Evolutionary conservation across 257 asterid genomes (phyloP), one percentile per base, ranked within the genome.

Genomic region (Fraxinus pennsylvanica): DNA sequence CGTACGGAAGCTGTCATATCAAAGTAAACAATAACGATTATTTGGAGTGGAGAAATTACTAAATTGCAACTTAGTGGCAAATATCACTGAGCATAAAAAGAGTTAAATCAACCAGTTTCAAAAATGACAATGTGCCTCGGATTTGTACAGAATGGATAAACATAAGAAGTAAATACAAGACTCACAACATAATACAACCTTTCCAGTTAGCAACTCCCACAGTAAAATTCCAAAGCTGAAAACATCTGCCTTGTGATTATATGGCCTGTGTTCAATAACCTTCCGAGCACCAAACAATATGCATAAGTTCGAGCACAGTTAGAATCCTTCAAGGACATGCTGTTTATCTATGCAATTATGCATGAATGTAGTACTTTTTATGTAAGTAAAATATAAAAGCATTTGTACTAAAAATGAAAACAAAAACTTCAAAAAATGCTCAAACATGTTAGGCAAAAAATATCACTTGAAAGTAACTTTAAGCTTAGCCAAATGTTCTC

Each of bases 241-340:
- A 70, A 90, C 92, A 84, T 93, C 98, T 21, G 92, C 97, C 82
- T 90, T 93, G 57, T 92, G 96, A 81, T 88, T 86, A 81, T 93
- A 93, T 0, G 97, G 92, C 82, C 81, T 86, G 84, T 93, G 98
- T 81, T 88, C 98, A 35, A 93, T 92, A 76, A 93, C 95, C 98
- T 93, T 85, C 45, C 73, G 50, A 81, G 68, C 54, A 71, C 30
- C 12, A 74, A 80, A 87, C 74, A 2, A 72, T 0, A 69, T 73
- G 29, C 45, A 66, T 52, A 30, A 71, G 73, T 80, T 25, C 81
- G 76, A 77, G 76, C 47, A 25, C 3, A 35, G 52, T 3, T 22
- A 76, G 13, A 5, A 43, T 17, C 25, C 41, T 79, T 67, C 50
- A 65, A 72, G 39, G 30, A 50, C 36, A 74, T 14, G 68, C 45